Conservation (phyloP, 2,329 filamentous ascomycete species). For the Cadophora sp. region DNA sequence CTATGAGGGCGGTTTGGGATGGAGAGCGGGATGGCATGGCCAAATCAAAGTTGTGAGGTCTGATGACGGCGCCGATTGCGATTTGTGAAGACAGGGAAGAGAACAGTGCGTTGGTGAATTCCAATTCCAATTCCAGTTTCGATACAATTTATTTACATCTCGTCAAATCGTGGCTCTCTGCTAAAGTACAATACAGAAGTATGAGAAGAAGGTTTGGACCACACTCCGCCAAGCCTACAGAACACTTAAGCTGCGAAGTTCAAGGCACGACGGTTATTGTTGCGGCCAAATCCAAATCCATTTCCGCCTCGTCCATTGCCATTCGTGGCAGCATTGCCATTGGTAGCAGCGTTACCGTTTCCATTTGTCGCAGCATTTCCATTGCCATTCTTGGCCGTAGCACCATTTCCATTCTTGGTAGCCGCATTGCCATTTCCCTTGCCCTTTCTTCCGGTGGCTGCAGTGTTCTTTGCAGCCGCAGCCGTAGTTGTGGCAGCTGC, state of each 20-base stretch:
- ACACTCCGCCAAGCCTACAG: not conserved
- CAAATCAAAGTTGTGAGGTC: not conserved
- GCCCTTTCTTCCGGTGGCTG: constrained; percentile 13
- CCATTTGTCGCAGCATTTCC: not conserved
- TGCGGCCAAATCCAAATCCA: not conserved
- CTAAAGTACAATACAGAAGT: not conserved
- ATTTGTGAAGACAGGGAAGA: not conserved
- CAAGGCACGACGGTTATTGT: constrained; percentile 5
- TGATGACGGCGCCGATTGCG: not conserved
- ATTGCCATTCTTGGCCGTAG: not conserved
- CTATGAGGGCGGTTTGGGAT: not conserved
- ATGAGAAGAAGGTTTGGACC: constrained; percentile 1
- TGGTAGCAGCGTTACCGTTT: constrained; percentile 10
- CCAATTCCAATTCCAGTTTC: not conserved
- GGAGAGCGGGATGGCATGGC: not conserved
- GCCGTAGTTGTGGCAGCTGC: not conserved
- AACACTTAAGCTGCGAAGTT: not conserved
- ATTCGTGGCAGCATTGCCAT: not conserved
- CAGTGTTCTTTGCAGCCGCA: not conserved
- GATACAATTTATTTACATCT: not conserved
- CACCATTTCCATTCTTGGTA: constrained; percentile 2
- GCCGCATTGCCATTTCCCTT: constrained; percentile 12
- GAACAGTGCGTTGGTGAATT: not conserved
- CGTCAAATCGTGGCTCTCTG: not conserved
- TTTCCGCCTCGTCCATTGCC: constrained; percentile 1